Base-by-base conservation (phyloP, 2,329 filamentous ascomycete genomes). In the Clarireedia hainanense region DNA sequence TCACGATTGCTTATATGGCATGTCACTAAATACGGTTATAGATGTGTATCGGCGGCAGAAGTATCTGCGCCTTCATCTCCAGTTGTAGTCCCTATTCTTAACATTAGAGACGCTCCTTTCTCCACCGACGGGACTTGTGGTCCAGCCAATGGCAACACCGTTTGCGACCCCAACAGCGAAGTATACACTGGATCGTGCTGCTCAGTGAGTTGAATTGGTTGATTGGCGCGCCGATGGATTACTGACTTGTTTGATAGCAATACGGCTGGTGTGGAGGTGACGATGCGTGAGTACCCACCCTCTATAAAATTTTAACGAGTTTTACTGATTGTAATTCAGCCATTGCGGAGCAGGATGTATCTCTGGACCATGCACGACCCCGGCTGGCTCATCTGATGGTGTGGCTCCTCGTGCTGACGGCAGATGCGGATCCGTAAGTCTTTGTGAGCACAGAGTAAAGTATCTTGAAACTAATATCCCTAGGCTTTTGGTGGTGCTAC, bases 181-280 rank as follows among this genome's bases (percentile, higher is more conserved):
- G 68, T 65, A 12, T 76, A 78, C 65, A 69, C 62, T 2, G 75
- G 75, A 42, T 66, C 69, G 34, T 77, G 75, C 61, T 78, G 75
- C 64, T 74, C 72, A 45, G 63, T 67, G 60, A 36, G 66, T 61
- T 14, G 26, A 15, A 26, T 20, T 30, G 27, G 27, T 30, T 30
- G 17, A 46, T 17, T 5, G 43, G 12, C 3, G 17, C 27, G 27
- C 27, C 6, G 6, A 30, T 45, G 12, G 47, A 47, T 14, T 34
- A 3, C 47, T 34, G n/a, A 43, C 55, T 48, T 45, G 12, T 12
- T 53, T 30, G 57, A 37, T 60, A 63, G 59, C 56, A 63, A 63
- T 67, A 66, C 50, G 67, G 69, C 12, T 71, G 70, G 71, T 77
- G 75, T 58, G 75, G 75, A 61, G 69, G 69, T 57, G 72, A 70